Evolutionary conservation across 306 rosid species (phyloP), one percentile per base, ranked within the genome.

Genomic region (Neltuma alba): DNA sequence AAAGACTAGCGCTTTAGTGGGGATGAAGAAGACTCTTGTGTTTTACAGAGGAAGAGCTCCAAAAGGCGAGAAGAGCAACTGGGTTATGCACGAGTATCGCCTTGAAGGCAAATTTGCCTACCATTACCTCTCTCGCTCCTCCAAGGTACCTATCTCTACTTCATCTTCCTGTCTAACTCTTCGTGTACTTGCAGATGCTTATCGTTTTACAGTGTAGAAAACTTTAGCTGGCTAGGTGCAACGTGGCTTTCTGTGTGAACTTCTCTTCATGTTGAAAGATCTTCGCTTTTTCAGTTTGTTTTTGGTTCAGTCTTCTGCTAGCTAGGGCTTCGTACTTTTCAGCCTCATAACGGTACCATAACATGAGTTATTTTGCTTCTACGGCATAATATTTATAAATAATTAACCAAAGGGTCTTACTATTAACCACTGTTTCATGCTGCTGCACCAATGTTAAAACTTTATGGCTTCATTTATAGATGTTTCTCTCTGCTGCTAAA

Each of bases 41-140:
- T 94, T 92, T 50, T 94, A 94, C 83, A 81, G 91, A 79, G 99
- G 99, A 0, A 87, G 99, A 72, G 99, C 99, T 28, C 97, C 99
- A 0, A 94, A 92, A 78, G 99, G 97, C 7, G 93, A 91, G 45
- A 94, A 94, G 30, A 80, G 89, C 60, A 94, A 92, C 78, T 94
- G 98, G 98, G 94, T 94, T 65, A 94, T 94, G 97, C 98, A 94
- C 44, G 98, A 94, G 81, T 94, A 94, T 16, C 95, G 99, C 25
- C 97, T 96, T 42, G 99, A 96, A 80, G 99, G 98, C 63, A 92
- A 89, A 85, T 90, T 90, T 82, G 92, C 96, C 2, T 96, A 96
- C 80, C 98, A 93, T 69, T 93, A 88, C 48, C 94, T 93, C 76
- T 92, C 98, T 20, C 58, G 88, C 23, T 84, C 70, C 85, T 84